Percentiles rank a stretch among this genome's conserved stretches.
Conservation (phyloP, 768 basidiomycete species). For the Mycena epipterygia region DNA sequence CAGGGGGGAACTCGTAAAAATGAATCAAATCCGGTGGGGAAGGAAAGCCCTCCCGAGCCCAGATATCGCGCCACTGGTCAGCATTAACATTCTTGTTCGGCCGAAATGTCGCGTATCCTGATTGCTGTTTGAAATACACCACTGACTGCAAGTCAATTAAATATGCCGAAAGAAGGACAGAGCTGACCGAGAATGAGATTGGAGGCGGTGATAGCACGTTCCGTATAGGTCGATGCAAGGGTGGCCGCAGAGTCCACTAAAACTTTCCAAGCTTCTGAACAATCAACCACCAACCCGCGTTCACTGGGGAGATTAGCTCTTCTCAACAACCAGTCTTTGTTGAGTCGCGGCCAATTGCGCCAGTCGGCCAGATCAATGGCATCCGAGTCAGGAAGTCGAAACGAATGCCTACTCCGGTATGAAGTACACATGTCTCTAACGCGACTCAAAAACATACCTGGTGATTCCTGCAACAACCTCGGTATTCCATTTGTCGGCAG, state of each 20-base stretch:
- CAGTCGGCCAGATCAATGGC: conserved; percentile 9
- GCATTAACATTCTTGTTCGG: conserved; percentile 14
- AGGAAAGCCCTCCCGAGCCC: conserved; percentile 12
- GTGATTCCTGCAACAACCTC: background rate
- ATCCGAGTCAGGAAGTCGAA: background rate
- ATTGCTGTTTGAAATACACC: conserved; percentile 31
- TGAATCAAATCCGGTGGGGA: conserved; percentile 22
- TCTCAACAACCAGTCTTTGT: conserved; percentile 20
- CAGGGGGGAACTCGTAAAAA: conserved; percentile 29
- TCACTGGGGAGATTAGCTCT: conserved; percentile 18
- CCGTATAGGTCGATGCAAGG: conserved; percentile 9
- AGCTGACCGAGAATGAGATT: conserved; percentile 28
- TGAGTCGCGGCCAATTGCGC: conserved; percentile 13
- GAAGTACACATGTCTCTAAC: background rate
- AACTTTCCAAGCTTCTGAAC: conserved; percentile 24
- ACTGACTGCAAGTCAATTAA: background rate
- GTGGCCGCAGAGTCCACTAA: background rate
- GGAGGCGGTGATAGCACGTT: background rate
- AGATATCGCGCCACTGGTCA: conserved; percentile 20
- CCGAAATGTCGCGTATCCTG: conserved; percentile 24
- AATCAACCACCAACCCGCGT: conserved; percentile 17
- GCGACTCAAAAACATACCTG: background rate
- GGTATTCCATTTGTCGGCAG: conserved; percentile 1
- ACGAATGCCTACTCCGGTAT: background rate
- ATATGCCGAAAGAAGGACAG: background rate